phyloP scores from a whole-genome alignment of 2,329 filamentous ascomycete genomes.

The Clarireedia hainanense region DNA sequence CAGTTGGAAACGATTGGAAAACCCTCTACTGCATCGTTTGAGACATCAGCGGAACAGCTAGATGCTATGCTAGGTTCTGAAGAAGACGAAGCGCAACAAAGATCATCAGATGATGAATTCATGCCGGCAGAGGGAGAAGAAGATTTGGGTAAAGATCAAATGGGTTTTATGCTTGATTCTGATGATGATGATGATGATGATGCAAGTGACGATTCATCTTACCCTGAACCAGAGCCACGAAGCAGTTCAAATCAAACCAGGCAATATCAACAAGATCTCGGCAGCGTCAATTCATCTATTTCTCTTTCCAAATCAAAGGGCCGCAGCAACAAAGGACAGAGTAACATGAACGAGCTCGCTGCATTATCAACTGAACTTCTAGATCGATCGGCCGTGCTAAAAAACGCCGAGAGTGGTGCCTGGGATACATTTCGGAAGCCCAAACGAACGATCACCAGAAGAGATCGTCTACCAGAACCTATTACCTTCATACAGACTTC shows the following conservation, averaged over 20 bases:
- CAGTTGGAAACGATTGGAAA: slow-evolving; percentile 13
- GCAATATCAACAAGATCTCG: not conserved
- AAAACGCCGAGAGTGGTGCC: slow-evolving; percentile 23
- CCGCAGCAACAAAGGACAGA: not conserved
- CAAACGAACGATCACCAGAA: slow-evolving; percentile 2
- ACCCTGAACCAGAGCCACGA: not conserved
- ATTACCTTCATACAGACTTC: slow-evolving; percentile 26
- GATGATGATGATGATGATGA: not conserved
- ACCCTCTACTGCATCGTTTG: not conserved
- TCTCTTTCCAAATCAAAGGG: not conserved
- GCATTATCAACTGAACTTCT: no score
- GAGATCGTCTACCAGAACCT: slow-evolving; percentile 22
- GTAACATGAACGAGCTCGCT: no score
- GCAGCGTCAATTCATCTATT: not conserved
- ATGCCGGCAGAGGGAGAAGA: not conserved
- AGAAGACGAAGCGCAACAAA: not conserved
- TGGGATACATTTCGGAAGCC: slow-evolving; percentile 16
- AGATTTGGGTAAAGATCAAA: slow-evolving; percentile 1
- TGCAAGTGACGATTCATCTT: slow-evolving; percentile 1
- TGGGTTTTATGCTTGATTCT: slow-evolving; percentile 1
- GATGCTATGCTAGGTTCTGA: not conserved
- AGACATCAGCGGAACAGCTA: not conserved
- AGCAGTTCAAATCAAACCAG: not conserved
- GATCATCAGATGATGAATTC: slow-evolving; percentile 8
- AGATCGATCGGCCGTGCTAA: slow-evolving; percentile 13